Conservation (phyloP, 345 rosid species). For the Gossypium ekmanianum region DNA sequence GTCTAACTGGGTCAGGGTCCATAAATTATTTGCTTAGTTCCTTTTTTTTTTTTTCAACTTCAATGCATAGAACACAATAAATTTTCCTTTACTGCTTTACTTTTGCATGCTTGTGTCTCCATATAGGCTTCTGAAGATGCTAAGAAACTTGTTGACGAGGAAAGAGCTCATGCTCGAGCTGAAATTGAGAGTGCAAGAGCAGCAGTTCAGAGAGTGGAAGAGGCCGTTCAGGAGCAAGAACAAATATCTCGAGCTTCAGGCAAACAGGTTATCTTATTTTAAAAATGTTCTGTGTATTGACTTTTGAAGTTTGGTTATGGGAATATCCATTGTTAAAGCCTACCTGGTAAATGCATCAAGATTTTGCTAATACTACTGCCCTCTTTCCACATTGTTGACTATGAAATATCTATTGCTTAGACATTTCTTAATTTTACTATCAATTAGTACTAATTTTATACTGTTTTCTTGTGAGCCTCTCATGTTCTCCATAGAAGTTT, state of each 20-base stretch:
- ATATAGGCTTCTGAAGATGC: slow-evolving; percentile 96
- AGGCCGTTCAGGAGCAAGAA: slow-evolving; percentile 86
- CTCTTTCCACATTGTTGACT: not conserved
- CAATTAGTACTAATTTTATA: not conserved
- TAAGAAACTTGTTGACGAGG: slow-evolving; percentile 90
- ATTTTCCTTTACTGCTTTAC: not conserved
- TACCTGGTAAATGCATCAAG: not conserved
- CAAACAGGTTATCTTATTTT: slow-evolving; percentile 40
- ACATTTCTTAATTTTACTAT: slow-evolving; percentile 5
- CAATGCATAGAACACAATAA: not conserved
- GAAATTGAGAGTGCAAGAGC: slow-evolving; percentile 97
- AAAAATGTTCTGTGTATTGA: not conserved
- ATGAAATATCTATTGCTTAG: not conserved
- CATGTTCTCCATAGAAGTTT: slow-evolving; percentile 8
- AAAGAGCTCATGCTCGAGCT: slow-evolving; percentile 89
- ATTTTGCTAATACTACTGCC: not conserved
- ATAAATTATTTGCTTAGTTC: not conserved
- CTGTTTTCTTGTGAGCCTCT: not conserved
- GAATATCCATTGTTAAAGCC: not conserved
- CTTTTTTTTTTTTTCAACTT: not conserved
- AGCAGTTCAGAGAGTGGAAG: slow-evolving; percentile 96
- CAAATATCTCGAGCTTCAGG: slow-evolving; percentile 76
- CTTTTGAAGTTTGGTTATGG: not conserved
- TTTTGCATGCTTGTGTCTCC: slow-evolving; percentile 16
- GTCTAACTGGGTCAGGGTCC: not conserved